Percentiles rank a stretch among this genome's conserved stretches.
phyloP scores from a whole-genome alignment of 2,329 filamentous ascomycete genomes.

The Pestalotiopsis sp. region DNA sequence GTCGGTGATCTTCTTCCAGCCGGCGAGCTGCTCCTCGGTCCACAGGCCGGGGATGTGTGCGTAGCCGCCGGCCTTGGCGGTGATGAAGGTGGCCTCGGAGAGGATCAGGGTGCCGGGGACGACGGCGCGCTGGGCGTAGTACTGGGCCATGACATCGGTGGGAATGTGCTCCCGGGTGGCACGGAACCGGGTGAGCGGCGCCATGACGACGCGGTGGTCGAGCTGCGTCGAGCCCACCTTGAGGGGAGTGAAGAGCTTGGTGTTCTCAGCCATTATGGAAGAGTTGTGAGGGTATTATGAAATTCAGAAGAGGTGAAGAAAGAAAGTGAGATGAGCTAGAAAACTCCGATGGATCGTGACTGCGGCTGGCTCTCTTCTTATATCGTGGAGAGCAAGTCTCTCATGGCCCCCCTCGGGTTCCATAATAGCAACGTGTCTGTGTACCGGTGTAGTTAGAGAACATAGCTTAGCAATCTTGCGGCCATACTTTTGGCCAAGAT shows the following conservation, averaged over 20 bases:
- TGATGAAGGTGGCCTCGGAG: slow-evolving; percentile 57
- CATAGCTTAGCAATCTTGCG: neutral
- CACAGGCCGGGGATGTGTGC: slow-evolving; percentile 56
- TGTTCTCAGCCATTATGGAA: slow-evolving; percentile 16
- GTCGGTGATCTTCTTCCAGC: slow-evolving; percentile 59
- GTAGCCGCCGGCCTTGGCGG: slow-evolving; percentile 48
- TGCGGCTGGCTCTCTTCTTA: neutral
- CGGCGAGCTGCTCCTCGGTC: slow-evolving; percentile 50
- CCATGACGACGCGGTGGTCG: slow-evolving; percentile 52
- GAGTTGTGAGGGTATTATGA: neutral
- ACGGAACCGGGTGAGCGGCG: slow-evolving; percentile 55
- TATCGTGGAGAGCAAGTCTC: neutral
- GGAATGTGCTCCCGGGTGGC: slow-evolving; percentile 44
- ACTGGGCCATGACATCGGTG: slow-evolving; percentile 30
- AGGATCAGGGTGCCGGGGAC: slow-evolving; percentile 50
- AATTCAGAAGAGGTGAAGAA: neutral
- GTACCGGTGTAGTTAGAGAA: neutral
- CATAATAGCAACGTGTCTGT: neutral
- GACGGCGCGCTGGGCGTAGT: slow-evolving; percentile 47
- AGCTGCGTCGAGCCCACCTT: slow-evolving; percentile 47
- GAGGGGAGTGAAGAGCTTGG: slow-evolving; percentile 43
- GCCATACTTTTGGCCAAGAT: neutral
- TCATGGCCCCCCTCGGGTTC: neutral
- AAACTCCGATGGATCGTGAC: neutral
- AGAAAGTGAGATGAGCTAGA: neutral